Percentiles rank a stretch among this genome's conserved stretches.
Evolutionary conservation across 2,329 filamentous ascomycete genomes (phyloP).

Genomic region (Penicillium occitanis): DNA sequence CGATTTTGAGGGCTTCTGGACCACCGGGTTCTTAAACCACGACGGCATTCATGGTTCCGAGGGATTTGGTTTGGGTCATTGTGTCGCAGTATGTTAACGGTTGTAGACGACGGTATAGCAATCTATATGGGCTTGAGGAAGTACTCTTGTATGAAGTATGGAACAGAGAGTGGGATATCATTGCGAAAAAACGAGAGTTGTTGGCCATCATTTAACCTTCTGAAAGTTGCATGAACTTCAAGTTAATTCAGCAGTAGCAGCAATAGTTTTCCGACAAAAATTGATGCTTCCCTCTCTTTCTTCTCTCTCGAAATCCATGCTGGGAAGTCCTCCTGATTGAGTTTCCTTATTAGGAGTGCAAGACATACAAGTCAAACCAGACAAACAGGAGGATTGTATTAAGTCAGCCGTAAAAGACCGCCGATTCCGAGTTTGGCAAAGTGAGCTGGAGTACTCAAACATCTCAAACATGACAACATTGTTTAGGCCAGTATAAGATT

Average conservation of each 20-base stretch:
- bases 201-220: neutral
- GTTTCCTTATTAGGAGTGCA: neutral
- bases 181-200: neutral
- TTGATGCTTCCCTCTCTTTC: too few relatives aligned
- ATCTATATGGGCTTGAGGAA: neutral
- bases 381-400: neutral
- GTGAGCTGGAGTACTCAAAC: neutral
- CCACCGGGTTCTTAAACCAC: neutral
- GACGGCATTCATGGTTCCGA: neutral
- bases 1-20: neutral
- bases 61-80: neutral
- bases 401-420: neutral
- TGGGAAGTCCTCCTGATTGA: neutral
- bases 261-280: neutral
- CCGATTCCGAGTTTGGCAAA: neutral
- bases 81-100: neutral
- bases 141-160: neutral
- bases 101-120: neutral
- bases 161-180: neutral
- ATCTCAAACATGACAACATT: neutral
- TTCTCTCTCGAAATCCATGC: too few relatives aligned
- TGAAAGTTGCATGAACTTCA: neutral
- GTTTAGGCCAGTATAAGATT: neutral
- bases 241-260: neutral
- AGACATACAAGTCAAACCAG: neutral